phyloP scores from a whole-genome alignment of 306 rosid genomes.

The Psophocarpus tetragonolobus region DNA sequence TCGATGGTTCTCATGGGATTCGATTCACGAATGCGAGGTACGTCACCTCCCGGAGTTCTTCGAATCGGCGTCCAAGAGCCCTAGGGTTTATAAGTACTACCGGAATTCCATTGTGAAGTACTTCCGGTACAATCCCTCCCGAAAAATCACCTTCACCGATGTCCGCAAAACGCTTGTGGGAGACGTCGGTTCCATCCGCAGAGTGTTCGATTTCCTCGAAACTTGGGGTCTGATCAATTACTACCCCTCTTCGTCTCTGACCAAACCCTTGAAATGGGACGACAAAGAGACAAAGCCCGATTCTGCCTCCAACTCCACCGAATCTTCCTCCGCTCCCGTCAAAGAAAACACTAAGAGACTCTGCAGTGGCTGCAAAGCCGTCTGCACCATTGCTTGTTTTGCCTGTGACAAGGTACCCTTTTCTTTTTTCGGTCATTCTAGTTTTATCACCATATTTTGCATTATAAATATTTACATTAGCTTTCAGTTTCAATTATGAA shows the following conservation, averaged over 20 bases:
- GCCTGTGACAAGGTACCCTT: constrained; percentile 80
- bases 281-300: constrained; percentile 67
- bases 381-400: constrained; percentile 84
- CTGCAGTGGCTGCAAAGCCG: constrained; percentile 86
- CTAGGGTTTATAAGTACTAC: constrained; percentile 79
- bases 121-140: constrained; percentile 65
- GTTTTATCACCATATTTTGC: neutral
- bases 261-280: constrained; percentile 85
- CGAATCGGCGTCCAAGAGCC: constrained; percentile 63
- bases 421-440: no score
- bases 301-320: constrained; percentile 39
- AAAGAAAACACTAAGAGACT: constrained; percentile 60
- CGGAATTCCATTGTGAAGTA: constrained; percentile 68
- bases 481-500: neutral
- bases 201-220: constrained; percentile 87
- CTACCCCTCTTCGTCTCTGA: constrained; percentile 50
- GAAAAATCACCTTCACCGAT: constrained; percentile 84
- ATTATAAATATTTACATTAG: neutral
- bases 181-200: constrained; percentile 82
- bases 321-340: constrained; percentile 47
- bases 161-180: constrained; percentile 80
- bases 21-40: constrained; percentile 68
- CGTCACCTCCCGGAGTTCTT: constrained; percentile 84
- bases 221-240: constrained; percentile 87
- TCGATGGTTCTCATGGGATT: constrained; percentile 77